These are phyloP conservation scores for Penicillium odoratum DNA, from an alignment of 495 filamentous ascomycete species.

Conservation along the genomic window DNA sequence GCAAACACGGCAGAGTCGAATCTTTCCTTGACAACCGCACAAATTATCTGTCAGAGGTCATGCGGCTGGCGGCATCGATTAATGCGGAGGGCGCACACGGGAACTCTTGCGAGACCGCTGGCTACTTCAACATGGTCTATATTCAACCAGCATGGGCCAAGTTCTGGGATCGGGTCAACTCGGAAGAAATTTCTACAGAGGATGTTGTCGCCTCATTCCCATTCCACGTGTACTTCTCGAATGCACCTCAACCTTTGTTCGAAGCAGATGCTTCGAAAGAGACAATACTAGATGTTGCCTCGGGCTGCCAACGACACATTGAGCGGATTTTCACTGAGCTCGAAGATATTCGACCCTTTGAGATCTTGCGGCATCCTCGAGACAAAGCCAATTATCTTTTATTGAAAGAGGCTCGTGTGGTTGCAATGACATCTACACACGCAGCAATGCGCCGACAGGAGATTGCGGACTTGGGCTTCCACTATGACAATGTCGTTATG, in stretches of 20 bases:
- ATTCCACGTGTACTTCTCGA: constrained; percentile 84
- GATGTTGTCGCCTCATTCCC: constrained; percentile 78
- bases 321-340: constrained; percentile 89
- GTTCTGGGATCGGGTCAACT: constrained; percentile 65
- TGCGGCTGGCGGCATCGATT: constrained; percentile 79
- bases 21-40: constrained; percentile 90
- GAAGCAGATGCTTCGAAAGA: constrained; percentile 61
- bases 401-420: constrained; percentile 89
- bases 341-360: constrained; percentile 91
- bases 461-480: constrained; percentile 88
- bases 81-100: constrained; percentile 88
- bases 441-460: constrained; percentile 96
- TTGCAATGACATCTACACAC: constrained; percentile 98
- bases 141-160: constrained; percentile 84
- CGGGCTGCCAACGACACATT: constrained; percentile 89
- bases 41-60: constrained; percentile 78
- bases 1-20: constrained; percentile 93
- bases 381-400: constrained; percentile 96
- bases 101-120: constrained; percentile 92
- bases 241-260: constrained; percentile 86
- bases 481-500: constrained; percentile 98
- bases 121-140: constrained; percentile 93
- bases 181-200: constrained; percentile 51
- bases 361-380: constrained; percentile 81
- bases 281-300: constrained; percentile 70